Evolutionary conservation across 1,284 basidiomycete species (phyloP).

Genomic region (Takashimella tepidaria): DNA sequence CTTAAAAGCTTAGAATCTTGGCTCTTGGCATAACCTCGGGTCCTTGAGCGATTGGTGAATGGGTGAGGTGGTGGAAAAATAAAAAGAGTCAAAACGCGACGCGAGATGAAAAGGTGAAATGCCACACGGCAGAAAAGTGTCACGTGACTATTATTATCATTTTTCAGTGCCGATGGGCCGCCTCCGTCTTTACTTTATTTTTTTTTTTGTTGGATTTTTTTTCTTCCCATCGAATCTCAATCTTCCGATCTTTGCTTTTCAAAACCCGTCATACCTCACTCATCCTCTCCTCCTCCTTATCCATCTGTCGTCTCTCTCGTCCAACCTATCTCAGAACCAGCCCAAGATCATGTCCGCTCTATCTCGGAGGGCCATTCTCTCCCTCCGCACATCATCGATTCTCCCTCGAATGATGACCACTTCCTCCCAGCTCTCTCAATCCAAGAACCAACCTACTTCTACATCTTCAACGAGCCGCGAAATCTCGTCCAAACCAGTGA

Average conservation of each 20-base stretch:
- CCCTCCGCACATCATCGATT: background rate
- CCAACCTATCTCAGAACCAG: background rate
- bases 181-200: background rate
- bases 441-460: no score
- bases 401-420: background rate
- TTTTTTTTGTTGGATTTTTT: background rate
- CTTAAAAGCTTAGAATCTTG: no score
- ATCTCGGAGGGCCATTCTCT: slow-evolving; percentile 10
- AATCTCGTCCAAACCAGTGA: slow-evolving; percentile 15
- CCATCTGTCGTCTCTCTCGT: no score
- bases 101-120: no score
- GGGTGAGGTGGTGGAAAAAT: no score
- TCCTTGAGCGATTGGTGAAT: no score
- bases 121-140: no score
- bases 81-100: no score
- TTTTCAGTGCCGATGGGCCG: no score
- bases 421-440: background rate
- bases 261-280: background rate
- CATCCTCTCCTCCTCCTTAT: background rate
- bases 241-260: background rate
- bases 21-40: no score
- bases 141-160: no score
- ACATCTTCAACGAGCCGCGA: no score
- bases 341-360: slow-evolving; percentile 12
- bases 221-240: background rate